Conservation (phyloP, 306 rosid genomes). For the Sesbania bispinosa region DNA sequence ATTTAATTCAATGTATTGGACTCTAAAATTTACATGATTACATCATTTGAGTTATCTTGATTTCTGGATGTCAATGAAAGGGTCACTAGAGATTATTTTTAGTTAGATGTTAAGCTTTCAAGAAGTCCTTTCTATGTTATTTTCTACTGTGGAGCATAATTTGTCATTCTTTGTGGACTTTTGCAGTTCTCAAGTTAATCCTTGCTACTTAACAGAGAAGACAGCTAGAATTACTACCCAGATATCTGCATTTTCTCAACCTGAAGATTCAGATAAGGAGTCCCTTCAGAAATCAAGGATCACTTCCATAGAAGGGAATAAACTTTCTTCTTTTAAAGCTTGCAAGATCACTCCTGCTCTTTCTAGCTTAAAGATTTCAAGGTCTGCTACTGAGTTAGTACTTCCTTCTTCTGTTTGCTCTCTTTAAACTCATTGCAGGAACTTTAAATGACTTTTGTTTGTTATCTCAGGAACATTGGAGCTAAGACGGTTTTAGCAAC, state of each 20-base stretch:
- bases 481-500: conserved; percentile 33
- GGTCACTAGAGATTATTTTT: background rate
- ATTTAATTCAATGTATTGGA: background rate
- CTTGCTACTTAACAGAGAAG: conserved; percentile 42
- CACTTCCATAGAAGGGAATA: conserved; percentile 43
- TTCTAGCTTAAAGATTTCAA: conserved; percentile 43
- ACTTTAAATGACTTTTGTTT: conserved; percentile 23
- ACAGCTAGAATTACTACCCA: conserved; percentile 31
- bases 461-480: conserved; percentile 40
- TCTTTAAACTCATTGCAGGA: background rate
- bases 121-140: conserved; percentile 7
- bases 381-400: conserved; percentile 37
- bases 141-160: conserved; percentile 6
- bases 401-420: conserved; percentile 12
- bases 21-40: background rate
- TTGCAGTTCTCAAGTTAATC: conserved; percentile 52
- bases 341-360: conserved; percentile 43
- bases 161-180: conserved; percentile 4
- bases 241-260: conserved; percentile 35
- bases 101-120: conserved; percentile 3
- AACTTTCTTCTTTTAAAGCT: conserved; percentile 40
- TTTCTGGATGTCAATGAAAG: conserved; percentile 21
- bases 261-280: conserved; percentile 34
- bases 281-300: conserved; percentile 38
- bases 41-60: background rate